Percentiles rank a stretch among this genome's conserved stretches.
Evolutionary conservation across 352 stramenopile species (phyloP).

Genomic region (Phytophthora macrochlamydospora): DNA sequence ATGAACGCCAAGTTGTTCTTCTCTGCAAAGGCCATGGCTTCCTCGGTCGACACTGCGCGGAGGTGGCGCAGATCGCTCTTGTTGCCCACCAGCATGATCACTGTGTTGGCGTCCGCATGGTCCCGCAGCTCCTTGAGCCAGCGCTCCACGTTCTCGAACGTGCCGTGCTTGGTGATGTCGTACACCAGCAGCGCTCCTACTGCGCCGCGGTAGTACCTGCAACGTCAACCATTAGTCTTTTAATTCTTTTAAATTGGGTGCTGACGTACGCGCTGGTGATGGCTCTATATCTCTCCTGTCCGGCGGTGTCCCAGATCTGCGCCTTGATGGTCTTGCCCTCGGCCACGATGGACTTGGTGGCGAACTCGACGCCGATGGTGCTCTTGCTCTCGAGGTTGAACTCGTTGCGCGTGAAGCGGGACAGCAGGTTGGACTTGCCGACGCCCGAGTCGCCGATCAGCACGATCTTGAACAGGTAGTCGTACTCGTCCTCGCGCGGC

Average conservation of each 20-base stretch:
- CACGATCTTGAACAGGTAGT: slow-evolving; percentile 95
- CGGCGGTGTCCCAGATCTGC: slow-evolving; percentile 98
- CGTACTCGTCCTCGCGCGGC: slow-evolving; percentile 89
- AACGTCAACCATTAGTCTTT: background rate
- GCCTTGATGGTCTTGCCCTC: slow-evolving; percentile 97
- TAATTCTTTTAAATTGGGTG: no score
- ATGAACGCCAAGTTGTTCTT: slow-evolving; percentile 99
- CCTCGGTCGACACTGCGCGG: slow-evolving; percentile 96
- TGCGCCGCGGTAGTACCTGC: slow-evolving; percentile 92
- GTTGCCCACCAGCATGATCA: slow-evolving; percentile 96
- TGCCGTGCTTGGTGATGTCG: slow-evolving; percentile 99
- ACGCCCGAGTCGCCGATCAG: slow-evolving; percentile 97
- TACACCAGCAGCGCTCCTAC: slow-evolving; percentile 99
- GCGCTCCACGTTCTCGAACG: slow-evolving; percentile 99
- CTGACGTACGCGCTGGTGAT: slow-evolving; percentile 92
- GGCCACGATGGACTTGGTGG: slow-evolving; percentile 98
- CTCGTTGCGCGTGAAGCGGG: slow-evolving; percentile 97
- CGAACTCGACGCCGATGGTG: slow-evolving; percentile 99
- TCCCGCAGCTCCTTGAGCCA: slow-evolving; percentile 99
- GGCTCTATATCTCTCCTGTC: slow-evolving; percentile 94
- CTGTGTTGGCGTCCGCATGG: slow-evolving; percentile 98
- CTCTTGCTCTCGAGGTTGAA: slow-evolving; percentile 99
- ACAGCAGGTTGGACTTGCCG: slow-evolving; percentile 98
- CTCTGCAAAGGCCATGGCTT: slow-evolving; percentile 99
- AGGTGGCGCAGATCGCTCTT: slow-evolving; percentile 99